These are phyloP conservation scores for Pleurotus giganteus DNA, from an alignment of 768 basidiomycete species.

Conservation along the genomic window DNA sequence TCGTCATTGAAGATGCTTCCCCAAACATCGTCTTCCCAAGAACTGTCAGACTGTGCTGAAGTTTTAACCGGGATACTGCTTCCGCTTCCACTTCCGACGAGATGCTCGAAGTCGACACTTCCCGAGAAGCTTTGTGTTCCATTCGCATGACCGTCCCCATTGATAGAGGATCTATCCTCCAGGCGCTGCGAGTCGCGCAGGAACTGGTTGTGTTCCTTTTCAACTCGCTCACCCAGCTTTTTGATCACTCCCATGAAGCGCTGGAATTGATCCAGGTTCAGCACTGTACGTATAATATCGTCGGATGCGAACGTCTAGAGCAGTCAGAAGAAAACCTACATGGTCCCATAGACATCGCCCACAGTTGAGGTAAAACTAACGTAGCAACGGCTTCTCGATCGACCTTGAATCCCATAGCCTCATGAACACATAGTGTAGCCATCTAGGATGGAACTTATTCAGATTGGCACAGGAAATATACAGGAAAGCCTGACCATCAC, in stretches of 20 bases:
- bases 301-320: neutral
- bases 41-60: constrained; percentile 35
- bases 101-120: constrained; percentile 80
- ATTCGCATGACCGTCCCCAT: constrained; percentile 36
- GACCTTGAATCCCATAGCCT: constrained; percentile 94
- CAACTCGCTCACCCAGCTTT: constrained; percentile 81
- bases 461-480: constrained; percentile 1
- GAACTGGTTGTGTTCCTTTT: constrained; percentile 90
- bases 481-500: constrained; percentile 68
- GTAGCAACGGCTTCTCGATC: constrained; percentile 92
- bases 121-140: constrained; percentile 35
- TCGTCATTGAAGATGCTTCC: constrained; percentile 63
- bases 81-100: constrained; percentile 63
- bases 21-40: constrained; percentile 87
- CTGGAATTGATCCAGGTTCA: constrained; percentile 86
- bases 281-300: constrained; percentile 38
- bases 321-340: constrained; percentile 42
- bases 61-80: constrained; percentile 41
- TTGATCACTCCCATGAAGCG: constrained; percentile 87
- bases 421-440: constrained; percentile 87
- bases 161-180: constrained; percentile 68
- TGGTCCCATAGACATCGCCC: constrained; percentile 98
- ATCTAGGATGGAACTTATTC: constrained; percentile 44
- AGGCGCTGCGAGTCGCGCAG: constrained; percentile 89
- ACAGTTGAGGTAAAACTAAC: constrained; percentile 85